phyloP scores from a whole-genome alignment of 495 filamentous ascomycete species.

The Penicillium maclennaniae region DNA sequence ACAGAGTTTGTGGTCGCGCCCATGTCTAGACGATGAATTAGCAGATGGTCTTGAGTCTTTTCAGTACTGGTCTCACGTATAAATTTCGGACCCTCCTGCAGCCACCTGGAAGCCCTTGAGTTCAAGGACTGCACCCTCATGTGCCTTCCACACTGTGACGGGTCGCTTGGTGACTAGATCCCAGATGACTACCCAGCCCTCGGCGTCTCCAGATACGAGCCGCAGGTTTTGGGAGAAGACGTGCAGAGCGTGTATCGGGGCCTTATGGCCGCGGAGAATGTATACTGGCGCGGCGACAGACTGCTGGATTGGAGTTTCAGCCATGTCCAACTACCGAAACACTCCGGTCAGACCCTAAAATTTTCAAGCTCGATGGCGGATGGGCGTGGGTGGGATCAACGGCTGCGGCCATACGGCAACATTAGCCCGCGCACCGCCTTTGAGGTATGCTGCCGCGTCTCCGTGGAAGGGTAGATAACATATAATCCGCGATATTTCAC shows the following conservation, averaged over 20 bases:
- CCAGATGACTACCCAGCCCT: constrained; percentile 88
- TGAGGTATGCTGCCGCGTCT: too few relatives aligned
- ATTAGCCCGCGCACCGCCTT: neutral
- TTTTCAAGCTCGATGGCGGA: neutral
- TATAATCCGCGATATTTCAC: too few relatives aligned
- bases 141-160: constrained; percentile 81
- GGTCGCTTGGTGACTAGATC: constrained; percentile 77
- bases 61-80: constrained; percentile 57
- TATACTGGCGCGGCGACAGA: constrained; percentile 71
- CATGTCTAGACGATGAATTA: constrained; percentile 58
- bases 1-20: constrained; percentile 80
- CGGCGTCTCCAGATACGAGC: constrained; percentile 81
- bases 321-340: neutral
- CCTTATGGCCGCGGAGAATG: constrained; percentile 80
- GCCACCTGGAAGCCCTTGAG: constrained; percentile 52
- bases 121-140: constrained; percentile 73
- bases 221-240: constrained; percentile 71
- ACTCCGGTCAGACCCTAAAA: neutral
- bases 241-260: constrained; percentile 73
- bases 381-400: neutral
- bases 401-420: neutral
- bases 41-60: neutral
- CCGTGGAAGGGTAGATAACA: too few relatives aligned
- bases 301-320: constrained; percentile 1
- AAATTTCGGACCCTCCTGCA: constrained; percentile 52